Conservation (phyloP, 176 grass and related monocot genomes). For the Aegilops bicornis region DNA sequence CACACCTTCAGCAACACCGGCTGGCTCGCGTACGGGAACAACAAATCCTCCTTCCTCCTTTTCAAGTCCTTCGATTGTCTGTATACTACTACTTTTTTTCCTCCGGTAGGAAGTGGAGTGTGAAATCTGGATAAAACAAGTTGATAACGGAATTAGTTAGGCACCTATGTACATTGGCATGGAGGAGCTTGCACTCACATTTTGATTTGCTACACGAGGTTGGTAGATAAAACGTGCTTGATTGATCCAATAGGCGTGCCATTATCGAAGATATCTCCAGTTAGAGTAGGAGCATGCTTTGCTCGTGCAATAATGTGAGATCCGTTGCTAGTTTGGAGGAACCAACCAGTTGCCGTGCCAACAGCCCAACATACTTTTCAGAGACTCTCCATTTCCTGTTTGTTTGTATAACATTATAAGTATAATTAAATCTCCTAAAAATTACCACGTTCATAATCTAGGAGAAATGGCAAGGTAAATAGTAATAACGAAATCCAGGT, state of each 20-base stretch:
- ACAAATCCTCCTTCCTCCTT: not conserved
- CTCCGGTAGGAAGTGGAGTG: not conserved
- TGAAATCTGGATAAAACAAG: not conserved
- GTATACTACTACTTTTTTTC: not conserved
- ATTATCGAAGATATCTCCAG: not conserved
- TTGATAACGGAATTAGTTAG: not conserved
- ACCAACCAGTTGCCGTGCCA: not conserved
- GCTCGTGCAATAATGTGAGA: too few species aligned
- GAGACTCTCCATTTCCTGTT: not conserved
- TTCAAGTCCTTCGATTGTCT: not conserved
- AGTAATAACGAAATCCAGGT: not conserved
- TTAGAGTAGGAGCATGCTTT: too few species aligned
- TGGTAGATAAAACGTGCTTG: constrained; percentile 11
- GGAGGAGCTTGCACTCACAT: not conserved
- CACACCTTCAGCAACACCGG: constrained; percentile 99
- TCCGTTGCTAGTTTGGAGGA: not conserved
- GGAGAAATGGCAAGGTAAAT: not conserved
- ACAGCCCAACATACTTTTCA: not conserved
- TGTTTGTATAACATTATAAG: not conserved
- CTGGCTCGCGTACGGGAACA: constrained; percentile 73
- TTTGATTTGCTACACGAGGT: constrained; percentile 2
- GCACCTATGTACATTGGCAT: not conserved
- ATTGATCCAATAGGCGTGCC: not conserved
- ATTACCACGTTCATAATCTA: not conserved
- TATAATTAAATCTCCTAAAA: not conserved